phyloP scores from a whole-genome alignment of 192 early-diverging fungal species.

The Chytriomyces sp. region DNA sequence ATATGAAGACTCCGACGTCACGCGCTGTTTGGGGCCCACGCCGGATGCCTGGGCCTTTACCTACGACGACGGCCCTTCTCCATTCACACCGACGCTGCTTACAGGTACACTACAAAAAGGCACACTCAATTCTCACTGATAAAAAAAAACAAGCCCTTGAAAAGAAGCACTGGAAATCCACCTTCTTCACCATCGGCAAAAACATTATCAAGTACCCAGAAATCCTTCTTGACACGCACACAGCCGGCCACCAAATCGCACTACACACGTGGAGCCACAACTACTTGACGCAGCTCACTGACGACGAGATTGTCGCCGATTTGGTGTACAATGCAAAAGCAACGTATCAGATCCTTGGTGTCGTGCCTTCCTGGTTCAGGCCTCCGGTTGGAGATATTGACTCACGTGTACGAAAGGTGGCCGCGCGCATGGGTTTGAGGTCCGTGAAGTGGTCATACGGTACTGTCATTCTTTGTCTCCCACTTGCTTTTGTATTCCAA shows the following conservation, averaged over 20 bases:
- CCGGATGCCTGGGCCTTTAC: conserved; percentile 38
- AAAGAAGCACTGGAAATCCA: conserved; percentile 24
- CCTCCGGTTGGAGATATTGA: conserved; percentile 74
- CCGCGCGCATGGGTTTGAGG: background rate
- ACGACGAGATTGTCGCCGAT: conserved; percentile 73
- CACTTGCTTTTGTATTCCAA: too few relatives aligned
- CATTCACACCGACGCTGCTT: conserved; percentile 8
- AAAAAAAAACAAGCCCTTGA: conserved; percentile 23
- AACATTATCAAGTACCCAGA: conserved; percentile 20
- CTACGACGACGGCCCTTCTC: conserved; percentile 40
- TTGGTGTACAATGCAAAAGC: conserved; percentile 64
- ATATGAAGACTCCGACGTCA: conserved; percentile 29
- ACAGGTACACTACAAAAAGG: conserved; percentile 24
- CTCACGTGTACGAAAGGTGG: conserved; percentile 60
- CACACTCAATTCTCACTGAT: conserved; percentile 5
- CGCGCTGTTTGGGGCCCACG: conserved; percentile 17
- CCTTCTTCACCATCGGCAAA: conserved; percentile 43
- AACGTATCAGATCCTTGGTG: conserved; percentile 42
- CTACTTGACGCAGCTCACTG: conserved; percentile 60
- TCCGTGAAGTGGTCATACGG: background rate
- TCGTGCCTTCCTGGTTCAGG: conserved; percentile 50
- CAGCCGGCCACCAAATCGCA: conserved; percentile 40
- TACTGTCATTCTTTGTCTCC: too few relatives aligned
- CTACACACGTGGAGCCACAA: conserved; percentile 64
- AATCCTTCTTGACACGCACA: conserved; percentile 6